Evolutionary conservation across 2,329 filamentous ascomycete species (phyloP).

Genomic region (Ampelomyces quisqualis): DNA sequence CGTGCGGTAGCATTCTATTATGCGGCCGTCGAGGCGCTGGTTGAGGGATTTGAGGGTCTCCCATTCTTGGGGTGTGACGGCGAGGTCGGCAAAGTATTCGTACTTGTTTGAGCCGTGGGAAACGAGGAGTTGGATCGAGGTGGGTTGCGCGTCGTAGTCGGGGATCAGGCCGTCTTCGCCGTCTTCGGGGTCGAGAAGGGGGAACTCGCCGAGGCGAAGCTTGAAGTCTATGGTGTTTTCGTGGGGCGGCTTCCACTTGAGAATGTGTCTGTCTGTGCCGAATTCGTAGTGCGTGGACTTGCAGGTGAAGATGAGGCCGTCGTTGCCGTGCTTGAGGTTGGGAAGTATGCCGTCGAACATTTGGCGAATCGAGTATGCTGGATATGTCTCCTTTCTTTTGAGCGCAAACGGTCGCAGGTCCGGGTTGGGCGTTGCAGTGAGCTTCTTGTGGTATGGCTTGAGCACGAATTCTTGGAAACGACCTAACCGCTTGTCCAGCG

Average conservation of each 20-base stretch:
- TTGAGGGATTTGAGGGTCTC: conserved; percentile 71
- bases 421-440: conserved; percentile 54
- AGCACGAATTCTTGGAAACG: conserved; percentile 80
- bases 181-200: conserved; percentile 67
- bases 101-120: conserved; percentile 66
- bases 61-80: conserved; percentile 78
- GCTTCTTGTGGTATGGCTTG: conserved; percentile 60
- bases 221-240: conserved; percentile 96
- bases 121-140: conserved; percentile 67
- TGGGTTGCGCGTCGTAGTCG: conserved; percentile 79
- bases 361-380: conserved; percentile 71
- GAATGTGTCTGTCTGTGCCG: conserved; percentile 88
- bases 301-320: conserved; percentile 98
- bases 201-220: conserved; percentile 72
- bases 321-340: conserved; percentile 84
- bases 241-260: conserved; percentile 96
- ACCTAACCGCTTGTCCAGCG: conserved; percentile 83
- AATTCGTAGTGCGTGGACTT: conserved; percentile 80
- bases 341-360: conserved; percentile 90
- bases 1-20: conserved; percentile 89
- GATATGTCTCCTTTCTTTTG: conserved; percentile 85
- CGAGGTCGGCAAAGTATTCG: conserved; percentile 63
- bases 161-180: conserved; percentile 64
- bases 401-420: conserved; percentile 69
- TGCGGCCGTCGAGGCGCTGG: conserved; percentile 77